phyloP scores from a whole-genome alignment of 2,329 filamentous ascomycete species.

The Diplodia intermedia region DNA sequence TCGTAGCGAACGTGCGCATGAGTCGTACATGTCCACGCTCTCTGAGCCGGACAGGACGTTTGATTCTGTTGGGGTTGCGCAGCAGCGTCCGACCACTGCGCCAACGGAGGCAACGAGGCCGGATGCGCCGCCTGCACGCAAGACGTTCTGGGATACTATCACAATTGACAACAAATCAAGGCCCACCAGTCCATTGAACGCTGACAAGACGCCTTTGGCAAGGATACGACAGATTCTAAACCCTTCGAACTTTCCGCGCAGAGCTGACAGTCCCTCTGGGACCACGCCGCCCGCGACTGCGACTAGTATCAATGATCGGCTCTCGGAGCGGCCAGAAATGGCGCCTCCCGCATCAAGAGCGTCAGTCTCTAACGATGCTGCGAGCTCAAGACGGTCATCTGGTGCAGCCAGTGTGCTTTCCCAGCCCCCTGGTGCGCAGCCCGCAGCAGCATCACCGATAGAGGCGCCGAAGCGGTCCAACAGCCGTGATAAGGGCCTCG shows the following conservation, averaged over 20 bases:
- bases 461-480: slow-evolving; percentile 29
- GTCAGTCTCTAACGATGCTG: slow-evolving; percentile 28
- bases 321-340: slow-evolving; percentile 30
- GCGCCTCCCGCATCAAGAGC: slow-evolving; percentile 28
- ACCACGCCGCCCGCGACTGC: slow-evolving; percentile 18
- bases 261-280: slow-evolving; percentile 13
- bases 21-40: slow-evolving; percentile 22
- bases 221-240: slow-evolving; percentile 32
- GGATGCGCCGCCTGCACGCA: slow-evolving; percentile 14
- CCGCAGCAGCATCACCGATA: slow-evolving; percentile 11
- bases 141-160: slow-evolving; percentile 32
- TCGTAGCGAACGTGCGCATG: slow-evolving; percentile 22
- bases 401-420: slow-evolving; percentile 29
- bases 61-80: background rate
- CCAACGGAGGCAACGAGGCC: slow-evolving; percentile 10
- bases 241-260: slow-evolving; percentile 22
- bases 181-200: slow-evolving; percentile 22
- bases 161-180: slow-evolving; percentile 24
- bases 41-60: slow-evolving; percentile 16
- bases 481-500: slow-evolving; percentile 31
- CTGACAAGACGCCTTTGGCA: slow-evolving; percentile 31
- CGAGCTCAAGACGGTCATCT: slow-evolving; percentile 29
- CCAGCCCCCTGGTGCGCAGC: slow-evolving; percentile 2
- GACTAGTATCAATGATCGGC: slow-evolving; percentile 17
- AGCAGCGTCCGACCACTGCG: slow-evolving; percentile 17